A percentile compares a stretch with the other conserved stretches of the same genome.
phyloP scores from a whole-genome alignment of 1,284 basidiomycete species.

The Fomitopsis betulina region DNA sequence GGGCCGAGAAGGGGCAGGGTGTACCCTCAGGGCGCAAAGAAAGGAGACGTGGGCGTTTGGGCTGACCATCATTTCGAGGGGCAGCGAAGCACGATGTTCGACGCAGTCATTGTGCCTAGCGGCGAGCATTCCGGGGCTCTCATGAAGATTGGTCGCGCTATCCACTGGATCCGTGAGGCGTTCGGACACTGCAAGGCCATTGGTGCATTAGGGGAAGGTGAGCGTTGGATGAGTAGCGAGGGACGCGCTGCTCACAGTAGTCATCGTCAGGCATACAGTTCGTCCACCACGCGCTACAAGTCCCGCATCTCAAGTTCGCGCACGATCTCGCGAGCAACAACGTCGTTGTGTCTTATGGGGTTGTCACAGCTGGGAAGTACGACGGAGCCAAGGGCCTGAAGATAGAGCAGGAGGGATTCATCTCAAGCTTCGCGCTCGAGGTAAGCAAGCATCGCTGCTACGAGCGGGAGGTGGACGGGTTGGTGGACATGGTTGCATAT shows the following conservation, averaged over 20 bases:
- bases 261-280: conserved; percentile 39
- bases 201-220: conserved; percentile 66
- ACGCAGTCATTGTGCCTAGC: conserved; percentile 71
- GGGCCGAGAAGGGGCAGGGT: conserved; percentile 66
- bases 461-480: conserved; percentile 54
- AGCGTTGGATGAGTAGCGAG: conserved; percentile 8
- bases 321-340: conserved; percentile 30
- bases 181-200: conserved; percentile 80
- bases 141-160: conserved; percentile 46
- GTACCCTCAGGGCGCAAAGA: conserved; percentile 33
- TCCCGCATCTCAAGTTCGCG: conserved; percentile 40
- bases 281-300: conserved; percentile 39
- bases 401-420: conserved; percentile 46
- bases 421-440: conserved; percentile 52
- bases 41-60: conserved; percentile 32
- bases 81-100: conserved; percentile 76
- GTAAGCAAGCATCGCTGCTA: conserved; percentile 63
- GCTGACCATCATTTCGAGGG: conserved; percentile 74
- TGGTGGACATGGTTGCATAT: conserved; percentile 50
- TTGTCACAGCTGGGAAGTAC: conserved; percentile 55
- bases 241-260: neutral
- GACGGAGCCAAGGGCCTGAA: conserved; percentile 36
- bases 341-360: conserved; percentile 52
- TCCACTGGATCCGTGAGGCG: conserved; percentile 74
- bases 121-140: conserved; percentile 55